Evolutionary conservation across 1,139 yeast species (phyloP), one percentile per base, ranked within the genome.

Genomic region (Zygosaccharomyces sapae): DNA sequence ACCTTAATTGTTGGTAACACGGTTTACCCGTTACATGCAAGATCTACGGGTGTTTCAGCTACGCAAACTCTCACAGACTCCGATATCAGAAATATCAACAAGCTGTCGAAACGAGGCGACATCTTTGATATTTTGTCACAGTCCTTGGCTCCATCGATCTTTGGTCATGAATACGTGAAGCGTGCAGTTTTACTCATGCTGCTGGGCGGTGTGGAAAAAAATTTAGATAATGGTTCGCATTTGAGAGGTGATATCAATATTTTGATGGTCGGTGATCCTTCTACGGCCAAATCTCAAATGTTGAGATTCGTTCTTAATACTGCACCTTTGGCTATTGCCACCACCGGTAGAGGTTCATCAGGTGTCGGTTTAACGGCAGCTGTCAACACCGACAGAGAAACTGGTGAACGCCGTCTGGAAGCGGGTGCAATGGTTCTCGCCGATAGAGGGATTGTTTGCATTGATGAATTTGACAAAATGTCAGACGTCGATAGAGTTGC

Each of bases 391-490:
- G 99, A 92, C 68, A 84, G 84, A 61, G 98, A 92, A 68, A 92
- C 98, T 1, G 98, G 98, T 45, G 99, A 92, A 71, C 77, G 97
- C 63, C 78, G 96, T 59, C 73, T 92, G 55, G 98, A 94, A 69
- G 99, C 98, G 0, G 99, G 99, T 75, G 99, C 99, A 2, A 92
- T 92, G 98, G 98, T 92, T 40, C 73, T 94, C 54, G 99, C 97
- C 9, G 98, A 92, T 69, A 76, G 97, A 57, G 99, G 99, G 55
- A 77, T 94, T 52, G 97, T 92, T 38, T 92, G 98, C 77, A 94
- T 92, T 64, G 98, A 92, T 75, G 98, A 92, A 73, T 92, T 92
- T 63, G 98, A 92, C 71, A 92, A 92, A 68, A 92, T 92, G 99
- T 83, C 88, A 52, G 98, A 94, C 66, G 79, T 83, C 27, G 99